A percentile compares a stretch with the other conserved stretches of the same genome.
Conservation (phyloP, 106 monocot genomes). For the Posidonia australis region DNA sequence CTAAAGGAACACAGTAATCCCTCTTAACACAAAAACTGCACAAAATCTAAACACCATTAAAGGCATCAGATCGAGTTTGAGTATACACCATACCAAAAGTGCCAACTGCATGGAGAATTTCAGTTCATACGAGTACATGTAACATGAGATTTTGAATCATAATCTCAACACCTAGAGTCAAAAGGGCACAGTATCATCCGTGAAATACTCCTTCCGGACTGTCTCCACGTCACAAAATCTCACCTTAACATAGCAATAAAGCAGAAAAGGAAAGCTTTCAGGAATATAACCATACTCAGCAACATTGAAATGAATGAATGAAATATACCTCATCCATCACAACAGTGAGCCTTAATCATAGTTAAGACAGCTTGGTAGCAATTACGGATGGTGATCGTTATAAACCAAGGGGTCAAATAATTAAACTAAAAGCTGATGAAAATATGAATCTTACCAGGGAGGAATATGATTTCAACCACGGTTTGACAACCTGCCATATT, state of each 20-base stretch:
- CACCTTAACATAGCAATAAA: conserved; percentile 22
- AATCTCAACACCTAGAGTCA: conserved; percentile 24
- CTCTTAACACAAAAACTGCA: too few relatives aligned
- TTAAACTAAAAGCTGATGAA: not conserved
- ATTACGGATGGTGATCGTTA: too few relatives aligned
- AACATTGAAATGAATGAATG: not conserved
- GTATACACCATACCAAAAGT: too few relatives aligned
- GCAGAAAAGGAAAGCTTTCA: not conserved
- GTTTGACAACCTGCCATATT: conserved; percentile 76
- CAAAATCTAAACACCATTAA: too few relatives aligned
- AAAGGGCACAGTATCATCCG: conserved; percentile 37
- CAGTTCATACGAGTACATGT: too few relatives aligned
- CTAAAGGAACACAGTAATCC: too few relatives aligned
- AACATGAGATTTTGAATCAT: too few relatives aligned
- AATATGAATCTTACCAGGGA: conserved; percentile 42
- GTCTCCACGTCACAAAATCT: conserved; percentile 50
- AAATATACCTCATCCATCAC: too few relatives aligned
- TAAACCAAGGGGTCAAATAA: not conserved
- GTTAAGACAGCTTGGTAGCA: too few relatives aligned
- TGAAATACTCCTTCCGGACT: conserved; percentile 47
- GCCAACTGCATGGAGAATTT: too few relatives aligned
- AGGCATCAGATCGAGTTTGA: too few relatives aligned
- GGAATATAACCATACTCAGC: not conserved
- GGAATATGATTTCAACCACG: conserved; percentile 72
- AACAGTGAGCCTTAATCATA: too few relatives aligned